Conservation (phyloP, 2,329 filamentous ascomycete genomes). For the Epichloe bromicola region DNA sequence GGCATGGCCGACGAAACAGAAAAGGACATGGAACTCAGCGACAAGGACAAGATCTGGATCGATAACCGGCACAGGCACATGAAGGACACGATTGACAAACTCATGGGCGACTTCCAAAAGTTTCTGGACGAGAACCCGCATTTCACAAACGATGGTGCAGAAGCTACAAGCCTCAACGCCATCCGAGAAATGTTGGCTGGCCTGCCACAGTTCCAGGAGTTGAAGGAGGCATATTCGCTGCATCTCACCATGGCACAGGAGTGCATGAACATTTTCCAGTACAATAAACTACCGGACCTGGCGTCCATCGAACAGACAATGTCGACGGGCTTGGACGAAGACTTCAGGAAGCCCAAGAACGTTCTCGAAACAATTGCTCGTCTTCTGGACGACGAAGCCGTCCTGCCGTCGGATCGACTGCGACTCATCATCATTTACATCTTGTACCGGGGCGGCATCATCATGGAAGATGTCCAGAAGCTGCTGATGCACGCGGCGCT, state of each 20-base stretch:
- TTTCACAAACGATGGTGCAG: slow-evolving; percentile 58
- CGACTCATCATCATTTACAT: slow-evolving; percentile 78
- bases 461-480: slow-evolving; percentile 72
- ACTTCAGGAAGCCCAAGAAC: slow-evolving; percentile 82
- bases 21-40: slow-evolving; percentile 82
- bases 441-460: slow-evolving; percentile 73
- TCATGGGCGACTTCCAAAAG: slow-evolving; percentile 84
- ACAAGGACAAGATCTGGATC: slow-evolving; percentile 90
- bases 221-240: slow-evolving; percentile 88
- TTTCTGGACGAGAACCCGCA: slow-evolving; percentile 88
- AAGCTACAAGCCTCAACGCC: slow-evolving; percentile 67
- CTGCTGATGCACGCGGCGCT: slow-evolving; percentile 73
- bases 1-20: slow-evolving; percentile 57
- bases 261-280: slow-evolving; percentile 87
- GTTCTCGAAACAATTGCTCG: slow-evolving; percentile 74
- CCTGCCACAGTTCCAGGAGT: slow-evolving; percentile 84
- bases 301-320: slow-evolving; percentile 82
- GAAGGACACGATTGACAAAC: slow-evolving; percentile 91
- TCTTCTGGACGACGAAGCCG: slow-evolving; percentile 72
- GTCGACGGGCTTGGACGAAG: slow-evolving; percentile 85
- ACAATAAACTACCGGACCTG: slow-evolving; percentile 72
- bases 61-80: slow-evolving; percentile 91
- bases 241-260: slow-evolving; percentile 96
- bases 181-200: slow-evolving; percentile 97
- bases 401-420: slow-evolving; percentile 61